phyloP scores from a whole-genome alignment of 2,329 filamentous ascomycete species.

The Ophiostoma fasciatum region DNA sequence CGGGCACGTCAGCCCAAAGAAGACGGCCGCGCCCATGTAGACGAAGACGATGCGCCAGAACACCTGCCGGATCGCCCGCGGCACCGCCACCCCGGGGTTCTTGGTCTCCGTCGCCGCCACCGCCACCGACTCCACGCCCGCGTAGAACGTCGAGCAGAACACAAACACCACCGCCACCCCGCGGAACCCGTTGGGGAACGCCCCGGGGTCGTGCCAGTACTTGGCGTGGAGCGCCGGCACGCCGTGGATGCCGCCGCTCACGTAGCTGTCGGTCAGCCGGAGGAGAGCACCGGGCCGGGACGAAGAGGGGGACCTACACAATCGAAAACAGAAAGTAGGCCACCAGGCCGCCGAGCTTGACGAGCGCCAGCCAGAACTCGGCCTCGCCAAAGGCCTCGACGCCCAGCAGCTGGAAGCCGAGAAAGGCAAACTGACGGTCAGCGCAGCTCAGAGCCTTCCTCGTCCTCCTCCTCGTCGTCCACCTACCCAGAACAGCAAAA shows the following conservation, averaged over 20 bases:
- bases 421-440: slow-evolving; percentile 31
- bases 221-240: slow-evolving; percentile 49
- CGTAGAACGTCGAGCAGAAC: slow-evolving; percentile 56
- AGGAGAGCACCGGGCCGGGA: not conserved
- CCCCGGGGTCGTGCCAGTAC: slow-evolving; percentile 58
- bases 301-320: slow-evolving; percentile 19
- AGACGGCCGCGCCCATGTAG: slow-evolving; percentile 57
- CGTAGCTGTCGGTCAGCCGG: slow-evolving; percentile 27
- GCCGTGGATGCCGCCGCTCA: slow-evolving; percentile 49
- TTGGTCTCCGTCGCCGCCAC: slow-evolving; percentile 48
- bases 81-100: slow-evolving; percentile 40
- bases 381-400: slow-evolving; percentile 64
- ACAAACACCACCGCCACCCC: slow-evolving; percentile 53
- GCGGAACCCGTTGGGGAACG: slow-evolving; percentile 54
- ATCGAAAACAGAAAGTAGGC: slow-evolving; percentile 64
- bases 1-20: slow-evolving; percentile 61
- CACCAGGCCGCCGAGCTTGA: slow-evolving; percentile 55
- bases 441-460: too few relatives aligned
- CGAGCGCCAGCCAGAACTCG: slow-evolving; percentile 63
- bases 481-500: slow-evolving; percentile 63
- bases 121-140: slow-evolving; percentile 49
- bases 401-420: slow-evolving; percentile 53
- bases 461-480: too few relatives aligned
- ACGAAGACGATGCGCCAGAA: slow-evolving; percentile 48
- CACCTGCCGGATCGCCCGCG: slow-evolving; percentile 42